These are phyloP conservation scores for Betula pendula DNA, from an alignment of 306 rosid species.

Conservation along the genomic window DNA sequence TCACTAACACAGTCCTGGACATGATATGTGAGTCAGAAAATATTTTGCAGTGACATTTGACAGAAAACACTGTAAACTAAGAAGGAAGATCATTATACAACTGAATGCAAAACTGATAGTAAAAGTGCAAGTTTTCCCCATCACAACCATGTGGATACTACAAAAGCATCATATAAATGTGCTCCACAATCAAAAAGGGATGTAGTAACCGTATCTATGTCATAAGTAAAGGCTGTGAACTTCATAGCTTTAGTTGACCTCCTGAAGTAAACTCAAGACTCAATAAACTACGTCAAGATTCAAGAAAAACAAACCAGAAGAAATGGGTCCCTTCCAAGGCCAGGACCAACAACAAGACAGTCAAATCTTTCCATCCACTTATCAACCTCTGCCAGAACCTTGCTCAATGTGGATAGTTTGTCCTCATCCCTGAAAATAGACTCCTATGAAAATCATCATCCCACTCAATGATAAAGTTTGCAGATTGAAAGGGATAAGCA, in stretches of 20 bases:
- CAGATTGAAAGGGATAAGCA: conserved; percentile 7
- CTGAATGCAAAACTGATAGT: background rate
- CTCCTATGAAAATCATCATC: conserved; percentile 21
- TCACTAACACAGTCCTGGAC: conserved; percentile 76
- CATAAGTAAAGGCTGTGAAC: conserved; percentile 14
- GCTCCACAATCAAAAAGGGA: conserved; percentile 3
- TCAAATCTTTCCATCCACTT: conserved; percentile 91
- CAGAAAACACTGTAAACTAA: background rate
- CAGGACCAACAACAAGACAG: conserved; percentile 92
- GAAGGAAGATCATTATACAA: conserved; percentile 4
- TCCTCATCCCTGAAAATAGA: conserved; percentile 70
- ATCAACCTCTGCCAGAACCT: conserved; percentile 74
- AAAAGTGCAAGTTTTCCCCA: background rate
- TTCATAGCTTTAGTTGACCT: conserved; percentile 14
- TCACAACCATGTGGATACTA: background rate
- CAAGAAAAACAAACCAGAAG: conserved; percentile 58
- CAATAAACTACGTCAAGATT: conserved; percentile 14
- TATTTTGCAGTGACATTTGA: conserved; percentile 18
- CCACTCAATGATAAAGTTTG: conserved; percentile 7
- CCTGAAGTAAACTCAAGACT: conserved; percentile 11
- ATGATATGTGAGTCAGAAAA: conserved; percentile 31
- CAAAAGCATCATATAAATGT: background rate
- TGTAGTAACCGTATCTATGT: background rate
- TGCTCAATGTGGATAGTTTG: conserved; percentile 40
- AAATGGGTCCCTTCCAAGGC: conserved; percentile 94